These are phyloP conservation scores for Laguncularia racemosa DNA, from an alignment of 345 rosid species.

Conservation along the genomic window DNA sequence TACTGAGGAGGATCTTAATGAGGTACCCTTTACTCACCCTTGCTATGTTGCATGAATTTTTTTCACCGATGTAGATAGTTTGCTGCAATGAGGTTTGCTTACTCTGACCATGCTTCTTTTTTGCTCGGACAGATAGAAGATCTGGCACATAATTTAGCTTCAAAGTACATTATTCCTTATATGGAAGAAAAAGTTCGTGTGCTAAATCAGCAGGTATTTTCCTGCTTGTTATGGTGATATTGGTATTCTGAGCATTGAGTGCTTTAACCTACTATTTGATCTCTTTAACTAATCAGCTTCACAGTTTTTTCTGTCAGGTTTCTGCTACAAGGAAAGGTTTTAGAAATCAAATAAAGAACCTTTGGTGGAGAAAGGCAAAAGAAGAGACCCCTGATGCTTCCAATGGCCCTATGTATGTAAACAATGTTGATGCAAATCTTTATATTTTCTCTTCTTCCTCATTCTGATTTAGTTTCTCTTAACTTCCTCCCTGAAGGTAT, in stretches of 20 bases:
- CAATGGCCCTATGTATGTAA: constrained; percentile 62
- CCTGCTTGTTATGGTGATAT: background rate
- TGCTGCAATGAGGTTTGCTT: background rate
- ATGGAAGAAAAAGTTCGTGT: constrained; percentile 94
- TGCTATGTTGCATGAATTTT: constrained; percentile 13
- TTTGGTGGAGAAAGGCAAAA: constrained; percentile 99
- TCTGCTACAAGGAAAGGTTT: constrained; percentile 96
- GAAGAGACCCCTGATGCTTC: constrained; percentile 63
- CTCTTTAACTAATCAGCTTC: constrained; percentile 9
- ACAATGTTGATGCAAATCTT: background rate
- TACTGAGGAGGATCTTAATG: constrained; percentile 61
- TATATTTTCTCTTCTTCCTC: constrained; percentile 10
- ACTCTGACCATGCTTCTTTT: background rate
- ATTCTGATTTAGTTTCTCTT: constrained; percentile 13
- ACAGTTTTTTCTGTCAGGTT: constrained; percentile 37
- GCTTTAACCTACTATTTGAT: constrained; percentile 5
- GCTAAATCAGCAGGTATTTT: constrained; percentile 79
- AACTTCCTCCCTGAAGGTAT: constrained; percentile 56
- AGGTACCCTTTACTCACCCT: constrained; percentile 33
- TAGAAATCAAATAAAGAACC: constrained; percentile 85
- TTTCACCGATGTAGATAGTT: constrained; percentile 17
- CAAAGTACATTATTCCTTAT: constrained; percentile 84
- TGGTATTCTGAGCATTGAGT: background rate
- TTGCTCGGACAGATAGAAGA: constrained; percentile 54
- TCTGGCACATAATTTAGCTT: constrained; percentile 81